These are phyloP conservation scores for Rhizoclosmatium sp. DNA, from an alignment of 192 early-diverging fungal genomes.

Conservation along the genomic window DNA sequence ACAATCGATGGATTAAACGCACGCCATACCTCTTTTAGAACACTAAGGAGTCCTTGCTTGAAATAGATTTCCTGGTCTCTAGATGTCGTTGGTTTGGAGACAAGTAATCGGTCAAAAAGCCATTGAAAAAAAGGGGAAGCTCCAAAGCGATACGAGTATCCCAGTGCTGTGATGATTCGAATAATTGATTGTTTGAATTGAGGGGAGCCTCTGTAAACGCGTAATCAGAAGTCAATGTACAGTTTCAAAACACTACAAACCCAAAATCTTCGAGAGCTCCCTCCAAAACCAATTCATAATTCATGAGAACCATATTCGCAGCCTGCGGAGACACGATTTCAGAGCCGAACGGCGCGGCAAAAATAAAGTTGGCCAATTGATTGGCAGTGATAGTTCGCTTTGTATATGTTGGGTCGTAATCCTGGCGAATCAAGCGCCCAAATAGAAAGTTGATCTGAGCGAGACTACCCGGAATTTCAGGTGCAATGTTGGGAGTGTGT, in stretches of 20 bases:
- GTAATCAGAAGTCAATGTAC: background rate
- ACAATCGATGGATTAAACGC: background rate
- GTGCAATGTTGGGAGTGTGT: background rate
- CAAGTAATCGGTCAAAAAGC: slow-evolving; percentile 22
- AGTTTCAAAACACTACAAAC: background rate
- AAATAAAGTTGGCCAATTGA: slow-evolving; percentile 17
- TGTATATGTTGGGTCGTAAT: slow-evolving; percentile 29
- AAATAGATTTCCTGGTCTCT: slow-evolving; percentile 13
- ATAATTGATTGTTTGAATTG: slow-evolving; percentile 18
- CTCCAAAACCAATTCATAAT: slow-evolving; percentile 23
- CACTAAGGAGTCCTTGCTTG: slow-evolving; percentile 11
- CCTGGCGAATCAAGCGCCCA: slow-evolving; percentile 13
- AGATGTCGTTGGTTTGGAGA: background rate
- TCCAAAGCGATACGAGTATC: slow-evolving; percentile 19
- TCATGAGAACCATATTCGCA: slow-evolving; percentile 19
- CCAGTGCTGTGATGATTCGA: slow-evolving; percentile 1
- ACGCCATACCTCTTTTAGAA: slow-evolving; percentile 14
- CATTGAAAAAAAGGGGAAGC: slow-evolving; percentile 25
- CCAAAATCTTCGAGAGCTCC: slow-evolving; percentile 27
- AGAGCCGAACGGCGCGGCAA: slow-evolving; percentile 5
- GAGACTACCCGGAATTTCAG: slow-evolving; percentile 10
- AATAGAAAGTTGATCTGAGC: slow-evolving; percentile 23
- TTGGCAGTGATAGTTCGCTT: slow-evolving; percentile 24
- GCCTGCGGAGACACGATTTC: slow-evolving; percentile 13
- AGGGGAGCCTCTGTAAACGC: background rate